Conservation (phyloP, 495 filamentous ascomycete genomes). For the Tuber umbilicatum region DNA sequence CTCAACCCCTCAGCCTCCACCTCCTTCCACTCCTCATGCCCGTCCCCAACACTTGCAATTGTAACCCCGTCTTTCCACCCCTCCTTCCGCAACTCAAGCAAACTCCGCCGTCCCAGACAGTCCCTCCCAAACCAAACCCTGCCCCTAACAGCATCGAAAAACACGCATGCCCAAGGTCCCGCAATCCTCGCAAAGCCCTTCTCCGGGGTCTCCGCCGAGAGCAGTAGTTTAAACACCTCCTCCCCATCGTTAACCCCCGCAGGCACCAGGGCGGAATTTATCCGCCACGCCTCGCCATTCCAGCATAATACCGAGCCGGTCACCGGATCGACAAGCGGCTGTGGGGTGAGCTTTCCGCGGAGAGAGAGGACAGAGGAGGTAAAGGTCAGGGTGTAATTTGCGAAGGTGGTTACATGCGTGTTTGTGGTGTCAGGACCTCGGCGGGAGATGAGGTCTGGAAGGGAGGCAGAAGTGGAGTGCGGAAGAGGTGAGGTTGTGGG, state of each 20-base stretch:
- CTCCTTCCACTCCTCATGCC: constrained; percentile 59
- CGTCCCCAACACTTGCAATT: constrained; percentile 65
- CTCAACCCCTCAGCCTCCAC: constrained; percentile 76
- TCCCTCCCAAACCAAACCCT: constrained; percentile 76
- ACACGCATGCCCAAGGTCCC: constrained; percentile 90
- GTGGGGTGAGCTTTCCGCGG: constrained; percentile 64
- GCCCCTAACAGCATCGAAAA: constrained; percentile 58
- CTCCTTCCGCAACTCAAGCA: constrained; percentile 52
- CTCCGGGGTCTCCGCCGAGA: constrained; percentile 43
- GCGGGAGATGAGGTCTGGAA: constrained; percentile 25
- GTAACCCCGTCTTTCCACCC: constrained; percentile 46
- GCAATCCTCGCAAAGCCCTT: constrained; percentile 49
- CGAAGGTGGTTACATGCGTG: constrained; percentile 16
- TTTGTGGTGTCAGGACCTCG: constrained; percentile 34
- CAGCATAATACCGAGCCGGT: constrained; percentile 79
- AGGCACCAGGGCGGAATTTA: constrained; percentile 46
- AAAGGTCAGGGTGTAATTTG: constrained; percentile 50
- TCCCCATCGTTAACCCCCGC: constrained; percentile 71
- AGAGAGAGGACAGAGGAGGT: constrained; percentile 81
- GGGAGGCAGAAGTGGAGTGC: not conserved
- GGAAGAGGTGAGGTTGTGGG: not conserved
- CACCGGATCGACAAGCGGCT: constrained; percentile 60
- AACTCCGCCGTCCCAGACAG: constrained; percentile 74
- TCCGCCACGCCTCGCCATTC: constrained; percentile 97
- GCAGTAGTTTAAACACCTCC: constrained; percentile 58